A percentile compares a stretch with the other conserved stretches of the same genome.
These are phyloP conservation scores for Rhizopogon roseolus DNA, from an alignment of 768 basidiomycete species.

Conservation along the genomic window DNA sequence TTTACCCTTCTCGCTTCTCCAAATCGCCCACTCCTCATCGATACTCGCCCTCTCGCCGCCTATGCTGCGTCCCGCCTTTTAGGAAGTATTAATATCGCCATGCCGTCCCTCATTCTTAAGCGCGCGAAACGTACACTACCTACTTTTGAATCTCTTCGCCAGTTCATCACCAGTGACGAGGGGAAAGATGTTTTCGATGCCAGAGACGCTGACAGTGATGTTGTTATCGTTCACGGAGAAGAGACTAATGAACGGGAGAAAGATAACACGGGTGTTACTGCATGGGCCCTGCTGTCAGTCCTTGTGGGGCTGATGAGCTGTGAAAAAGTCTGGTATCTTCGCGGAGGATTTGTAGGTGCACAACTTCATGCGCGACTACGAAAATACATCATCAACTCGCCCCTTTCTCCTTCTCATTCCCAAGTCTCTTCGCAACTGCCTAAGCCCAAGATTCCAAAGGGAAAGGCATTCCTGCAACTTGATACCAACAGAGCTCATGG, in stretches of 20 bases:
- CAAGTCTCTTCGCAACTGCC: slow-evolving; percentile 12
- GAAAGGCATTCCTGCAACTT: slow-evolving; percentile 61
- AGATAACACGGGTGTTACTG: slow-evolving; percentile 47
- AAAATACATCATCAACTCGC: slow-evolving; percentile 37
- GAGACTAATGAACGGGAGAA: slow-evolving; percentile 69
- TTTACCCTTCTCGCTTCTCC: slow-evolving; percentile 44
- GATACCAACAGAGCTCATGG: slow-evolving; percentile 53
- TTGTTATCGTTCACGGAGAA: slow-evolving; percentile 70
- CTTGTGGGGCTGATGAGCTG: slow-evolving; percentile 52
- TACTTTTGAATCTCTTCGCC: slow-evolving; percentile 62
- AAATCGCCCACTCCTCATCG: slow-evolving; percentile 66
- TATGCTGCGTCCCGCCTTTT: slow-evolving; percentile 63
- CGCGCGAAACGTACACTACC: slow-evolving; percentile 59
- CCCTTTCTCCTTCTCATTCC: not conserved
- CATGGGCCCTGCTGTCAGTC: slow-evolving; percentile 70
- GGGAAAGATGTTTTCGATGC: slow-evolving; percentile 42
- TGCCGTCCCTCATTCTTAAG: slow-evolving; percentile 88
- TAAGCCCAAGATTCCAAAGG: slow-evolving; percentile 25
- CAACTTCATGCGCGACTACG: slow-evolving; percentile 53
- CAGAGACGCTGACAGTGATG: slow-evolving; percentile 73
- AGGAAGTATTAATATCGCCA: slow-evolving; percentile 77
- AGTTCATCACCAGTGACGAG: slow-evolving; percentile 77
- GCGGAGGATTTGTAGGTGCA: slow-evolving; percentile 65
- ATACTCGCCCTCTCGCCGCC: slow-evolving; percentile 68
- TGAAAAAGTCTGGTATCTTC: slow-evolving; percentile 61